A percentile compares a stretch with the other conserved stretches of the same genome.
These are phyloP conservation scores for Capsicum pubescens DNA, from an alignment of 257 asterid genomes.

Conservation along the genomic window DNA sequence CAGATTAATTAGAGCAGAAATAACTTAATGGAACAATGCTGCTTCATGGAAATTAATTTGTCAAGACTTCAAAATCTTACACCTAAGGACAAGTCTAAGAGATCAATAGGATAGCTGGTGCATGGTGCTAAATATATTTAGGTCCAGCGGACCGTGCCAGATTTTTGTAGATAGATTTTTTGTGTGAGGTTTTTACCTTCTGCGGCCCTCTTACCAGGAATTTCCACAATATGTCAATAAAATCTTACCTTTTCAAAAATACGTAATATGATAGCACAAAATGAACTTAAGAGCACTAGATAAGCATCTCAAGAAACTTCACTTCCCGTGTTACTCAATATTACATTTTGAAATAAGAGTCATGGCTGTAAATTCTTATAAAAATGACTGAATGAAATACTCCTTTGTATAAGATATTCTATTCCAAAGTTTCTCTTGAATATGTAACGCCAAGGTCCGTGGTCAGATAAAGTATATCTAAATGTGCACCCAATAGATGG, in stretches of 20 bases:
- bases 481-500: background rate
- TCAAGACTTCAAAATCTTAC: background rate
- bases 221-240: background rate
- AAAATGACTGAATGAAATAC: background rate
- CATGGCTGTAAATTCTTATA: no score
- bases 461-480: background rate
- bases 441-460: background rate
- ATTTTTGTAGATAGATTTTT: background rate
- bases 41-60: background rate
- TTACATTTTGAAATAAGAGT: background rate
- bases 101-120: background rate
- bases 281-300: background rate
- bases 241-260: background rate
- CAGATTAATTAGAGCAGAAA: slow-evolving; percentile 21
- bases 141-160: background rate
- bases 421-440: background rate
- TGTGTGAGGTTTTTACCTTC: background rate
- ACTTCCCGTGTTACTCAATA: background rate
- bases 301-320: background rate
- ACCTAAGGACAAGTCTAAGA: background rate
- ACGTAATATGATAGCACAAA: background rate
- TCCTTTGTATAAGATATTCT: background rate
- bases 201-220: background rate
- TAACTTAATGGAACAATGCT: background rate
- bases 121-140: background rate